Conservation (phyloP, 2,329 filamentous ascomycete genomes). For the Paraphoma chrysanthemicola region DNA sequence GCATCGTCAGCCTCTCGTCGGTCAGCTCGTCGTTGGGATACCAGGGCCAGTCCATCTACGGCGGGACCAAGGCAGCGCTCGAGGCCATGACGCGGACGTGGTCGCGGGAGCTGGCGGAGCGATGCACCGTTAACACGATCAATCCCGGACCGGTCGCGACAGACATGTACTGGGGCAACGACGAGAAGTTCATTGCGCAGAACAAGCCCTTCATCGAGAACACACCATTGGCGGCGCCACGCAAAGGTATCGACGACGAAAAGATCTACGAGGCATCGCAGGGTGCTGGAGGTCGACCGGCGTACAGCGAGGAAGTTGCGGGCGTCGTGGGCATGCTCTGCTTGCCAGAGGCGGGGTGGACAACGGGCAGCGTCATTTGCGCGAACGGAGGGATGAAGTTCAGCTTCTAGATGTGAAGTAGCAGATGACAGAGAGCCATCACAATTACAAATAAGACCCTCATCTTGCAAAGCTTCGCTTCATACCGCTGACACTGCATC, state of each 20-base stretch:
- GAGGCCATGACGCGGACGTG: conserved; percentile 75
- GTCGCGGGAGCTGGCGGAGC: conserved; percentile 67
- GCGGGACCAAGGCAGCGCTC: conserved; percentile 70
- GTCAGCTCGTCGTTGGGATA: conserved; percentile 67
- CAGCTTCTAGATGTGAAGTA: conserved; percentile 23
- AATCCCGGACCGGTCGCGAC: conserved; percentile 70
- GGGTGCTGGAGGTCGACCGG: conserved; percentile 61
- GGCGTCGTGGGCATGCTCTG: conserved; percentile 80
- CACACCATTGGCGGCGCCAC: conserved; percentile 69
- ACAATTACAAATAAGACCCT: too few species aligned
- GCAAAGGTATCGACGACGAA: conserved; percentile 67
- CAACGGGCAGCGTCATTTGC: conserved; percentile 79
- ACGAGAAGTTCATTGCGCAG: conserved; percentile 63
- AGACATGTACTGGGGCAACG: conserved; percentile 68
- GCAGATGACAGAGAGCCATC: too few species aligned
- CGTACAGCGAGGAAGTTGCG: conserved; percentile 74
- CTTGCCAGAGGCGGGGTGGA: conserved; percentile 74
- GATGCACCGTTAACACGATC: conserved; percentile 69
- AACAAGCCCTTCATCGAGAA: conserved; percentile 68
- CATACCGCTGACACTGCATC: background rate
- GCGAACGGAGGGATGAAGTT: conserved; percentile 76
- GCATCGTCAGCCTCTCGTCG: conserved; percentile 68
- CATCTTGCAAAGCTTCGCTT: background rate
- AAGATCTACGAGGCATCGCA: conserved; percentile 56
- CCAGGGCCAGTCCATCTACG: conserved; percentile 66